Conservation (phyloP, 2,329 filamentous ascomycete genomes). For the Ceratocystis destructans region DNA sequence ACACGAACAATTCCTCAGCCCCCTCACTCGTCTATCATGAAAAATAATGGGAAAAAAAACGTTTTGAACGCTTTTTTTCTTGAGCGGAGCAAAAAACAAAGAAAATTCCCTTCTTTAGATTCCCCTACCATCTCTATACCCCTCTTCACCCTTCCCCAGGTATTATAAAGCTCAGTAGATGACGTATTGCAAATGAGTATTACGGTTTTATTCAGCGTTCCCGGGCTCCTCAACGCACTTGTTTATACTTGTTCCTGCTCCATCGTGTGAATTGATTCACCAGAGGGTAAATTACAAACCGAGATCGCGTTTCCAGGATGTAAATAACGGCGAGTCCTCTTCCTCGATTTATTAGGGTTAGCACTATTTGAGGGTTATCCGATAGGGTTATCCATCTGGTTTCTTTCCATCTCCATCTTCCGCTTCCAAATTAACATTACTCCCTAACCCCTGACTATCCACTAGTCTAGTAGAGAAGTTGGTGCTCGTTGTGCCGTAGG, state of each 20-base stretch:
- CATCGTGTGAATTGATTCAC: too few relatives aligned
- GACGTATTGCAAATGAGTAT: too few relatives aligned
- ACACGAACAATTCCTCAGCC: not conserved
- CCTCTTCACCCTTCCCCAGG: too few relatives aligned
- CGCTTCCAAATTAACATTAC: not conserved
- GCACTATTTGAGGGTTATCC: accelerated
- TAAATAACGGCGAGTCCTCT: too few relatives aligned
- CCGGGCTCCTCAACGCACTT: too few relatives aligned
- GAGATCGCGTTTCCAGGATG: too few relatives aligned
- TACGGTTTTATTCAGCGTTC: too few relatives aligned
- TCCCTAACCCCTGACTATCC: not conserved
- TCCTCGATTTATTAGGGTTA: too few relatives aligned
- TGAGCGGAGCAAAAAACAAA: too few relatives aligned
- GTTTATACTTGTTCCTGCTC: too few relatives aligned
- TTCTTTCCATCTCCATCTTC: not conserved
- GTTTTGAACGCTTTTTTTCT: not conserved
- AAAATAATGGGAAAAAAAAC: not conserved
- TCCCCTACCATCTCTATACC: not conserved
- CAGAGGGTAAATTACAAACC: too few relatives aligned
- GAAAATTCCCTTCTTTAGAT: not conserved
- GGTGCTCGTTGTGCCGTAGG: not conserved
- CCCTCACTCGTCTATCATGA: not conserved
- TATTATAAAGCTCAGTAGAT: too few relatives aligned
- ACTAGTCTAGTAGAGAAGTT: slow-evolving; percentile 10
- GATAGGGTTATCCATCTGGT: not conserved